phyloP scores from a whole-genome alignment of 352 stramenopile species.

The Phytophthora litchii region DNA sequence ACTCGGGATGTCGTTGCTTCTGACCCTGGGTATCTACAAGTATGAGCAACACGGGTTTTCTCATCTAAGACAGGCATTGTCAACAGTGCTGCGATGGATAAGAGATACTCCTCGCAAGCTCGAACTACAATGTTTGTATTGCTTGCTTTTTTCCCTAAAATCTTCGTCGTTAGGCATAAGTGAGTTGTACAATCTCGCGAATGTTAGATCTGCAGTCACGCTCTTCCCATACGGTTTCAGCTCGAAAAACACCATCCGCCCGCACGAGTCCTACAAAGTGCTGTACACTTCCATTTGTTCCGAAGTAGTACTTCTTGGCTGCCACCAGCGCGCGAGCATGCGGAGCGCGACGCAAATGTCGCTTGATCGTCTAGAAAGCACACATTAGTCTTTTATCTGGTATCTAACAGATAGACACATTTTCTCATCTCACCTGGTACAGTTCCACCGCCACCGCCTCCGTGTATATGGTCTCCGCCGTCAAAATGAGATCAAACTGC shows the following conservation, averaged over 20 bases:
- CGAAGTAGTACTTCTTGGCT: conserved; percentile 91
- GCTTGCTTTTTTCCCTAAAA: conserved; percentile 3
- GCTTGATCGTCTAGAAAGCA: conserved; percentile 69
- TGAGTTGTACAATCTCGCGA: conserved; percentile 77
- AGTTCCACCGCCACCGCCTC: conserved; percentile 72
- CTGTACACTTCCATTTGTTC: conserved; percentile 86
- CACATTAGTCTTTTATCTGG: not conserved
- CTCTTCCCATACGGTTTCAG: conserved; percentile 73
- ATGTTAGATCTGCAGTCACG: conserved; percentile 80
- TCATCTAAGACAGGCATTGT: not conserved
- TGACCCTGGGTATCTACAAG: not conserved
- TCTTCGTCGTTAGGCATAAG: conserved; percentile 21
- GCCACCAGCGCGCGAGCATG: conserved; percentile 67
- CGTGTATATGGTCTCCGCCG: conserved; percentile 88
- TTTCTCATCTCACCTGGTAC: conserved; percentile 52
- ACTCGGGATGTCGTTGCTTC: conserved; percentile 18
- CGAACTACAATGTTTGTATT: not conserved
- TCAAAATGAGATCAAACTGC: conserved; percentile 81
- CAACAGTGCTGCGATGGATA: not conserved
- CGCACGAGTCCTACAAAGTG: conserved; percentile 74
- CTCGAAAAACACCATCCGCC: conserved; percentile 51
- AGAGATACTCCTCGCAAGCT: not conserved
- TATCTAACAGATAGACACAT: not conserved
- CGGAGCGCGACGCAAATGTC: conserved; percentile 53
- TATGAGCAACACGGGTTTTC: not conserved